Base-by-base conservation (phyloP, 2,329 filamentous ascomycete species). In the Aspergillus sp. region DNA sequence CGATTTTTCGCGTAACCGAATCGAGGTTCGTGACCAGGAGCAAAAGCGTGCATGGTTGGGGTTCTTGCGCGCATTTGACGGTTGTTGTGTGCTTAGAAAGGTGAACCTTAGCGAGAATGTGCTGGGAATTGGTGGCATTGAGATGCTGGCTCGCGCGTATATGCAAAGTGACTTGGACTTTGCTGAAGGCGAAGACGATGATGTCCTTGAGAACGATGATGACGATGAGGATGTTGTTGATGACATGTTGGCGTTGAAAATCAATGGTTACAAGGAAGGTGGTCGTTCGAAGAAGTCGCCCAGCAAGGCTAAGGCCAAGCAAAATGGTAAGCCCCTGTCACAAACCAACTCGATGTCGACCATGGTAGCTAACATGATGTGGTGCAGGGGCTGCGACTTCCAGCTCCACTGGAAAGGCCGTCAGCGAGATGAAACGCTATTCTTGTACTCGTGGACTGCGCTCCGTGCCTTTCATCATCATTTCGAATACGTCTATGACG, bases 31-130 rank as follows among this genome's bases (percentile, higher is more conserved):
- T 19, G 60, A 74, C 34, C 63, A 66, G 34, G 43, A 48, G 4
- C 64, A 67, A 32, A 42, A 48, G 4, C 57, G 67, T 19, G 19
- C 19, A 6, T 77, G 73, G 73, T 60, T 68, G 44, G 43, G 41
- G 1, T 77, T 77, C 47, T 55, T 76, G 9, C 47, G 57, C 4
- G 65, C 72, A 0, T 74, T 76, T 56, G 53, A 57, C 4, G 44
- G 59, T 19, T 76, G 73, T 54, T 68, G 57, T 32, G 56, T 67
- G 47, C 60, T 77, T 28, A 64, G 68, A 41, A 66, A 68, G 39
- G 53, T 77, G 6, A 71, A 76, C 51, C 55, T 77, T 12, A 68
- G 71, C 46, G 56, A 64, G 29, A 77, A 77, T 43, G 42, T 57
- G 4, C 50, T 72, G 9, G 72, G 73, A 7, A 47, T 62, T 4